Evolutionary conservation across 2,329 filamentous ascomycete genomes (phyloP).

Genomic region (Cordyceps cateniannulata): DNA sequence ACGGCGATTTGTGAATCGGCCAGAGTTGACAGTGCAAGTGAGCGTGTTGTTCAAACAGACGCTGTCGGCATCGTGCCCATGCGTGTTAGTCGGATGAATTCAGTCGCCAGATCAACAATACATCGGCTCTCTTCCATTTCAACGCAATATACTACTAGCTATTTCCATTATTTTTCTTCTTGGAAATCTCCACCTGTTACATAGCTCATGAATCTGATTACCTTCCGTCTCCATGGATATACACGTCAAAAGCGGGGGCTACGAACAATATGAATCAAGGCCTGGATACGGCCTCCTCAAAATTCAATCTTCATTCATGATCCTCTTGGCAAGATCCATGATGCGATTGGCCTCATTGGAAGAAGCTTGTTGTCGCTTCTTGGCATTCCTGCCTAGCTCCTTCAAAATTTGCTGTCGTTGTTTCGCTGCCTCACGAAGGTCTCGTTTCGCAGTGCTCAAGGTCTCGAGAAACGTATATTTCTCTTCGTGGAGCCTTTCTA

Average conservation of each 20-base stretch:
- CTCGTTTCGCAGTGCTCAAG: background rate
- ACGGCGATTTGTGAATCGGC: background rate
- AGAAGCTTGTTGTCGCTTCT: background rate
- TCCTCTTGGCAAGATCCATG: background rate
- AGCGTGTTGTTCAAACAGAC: background rate
- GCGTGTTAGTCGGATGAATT: background rate
- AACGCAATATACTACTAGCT: background rate
- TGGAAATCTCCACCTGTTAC: too few relatives aligned
- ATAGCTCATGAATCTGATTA: too few relatives aligned
- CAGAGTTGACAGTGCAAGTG: background rate
- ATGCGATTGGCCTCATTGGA: background rate
- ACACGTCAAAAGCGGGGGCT: background rate
- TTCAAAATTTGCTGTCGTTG: constrained; percentile 4
- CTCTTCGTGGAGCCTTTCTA: background rate
- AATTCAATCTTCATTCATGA: background rate
- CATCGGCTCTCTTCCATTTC: background rate
- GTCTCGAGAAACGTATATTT: background rate
- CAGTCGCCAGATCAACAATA: background rate
- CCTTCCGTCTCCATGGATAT: too few relatives aligned
- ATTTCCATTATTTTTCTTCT: too few relatives aligned
- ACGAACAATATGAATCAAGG: background rate
- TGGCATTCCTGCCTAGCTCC: background rate
- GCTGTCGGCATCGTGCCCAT: background rate
- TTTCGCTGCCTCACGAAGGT: background rate
- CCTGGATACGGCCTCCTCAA: background rate